These are phyloP conservation scores for Blastobotrys mokoenaii DNA, from an alignment of 805 yeast genomes.

Conservation along the genomic window DNA sequence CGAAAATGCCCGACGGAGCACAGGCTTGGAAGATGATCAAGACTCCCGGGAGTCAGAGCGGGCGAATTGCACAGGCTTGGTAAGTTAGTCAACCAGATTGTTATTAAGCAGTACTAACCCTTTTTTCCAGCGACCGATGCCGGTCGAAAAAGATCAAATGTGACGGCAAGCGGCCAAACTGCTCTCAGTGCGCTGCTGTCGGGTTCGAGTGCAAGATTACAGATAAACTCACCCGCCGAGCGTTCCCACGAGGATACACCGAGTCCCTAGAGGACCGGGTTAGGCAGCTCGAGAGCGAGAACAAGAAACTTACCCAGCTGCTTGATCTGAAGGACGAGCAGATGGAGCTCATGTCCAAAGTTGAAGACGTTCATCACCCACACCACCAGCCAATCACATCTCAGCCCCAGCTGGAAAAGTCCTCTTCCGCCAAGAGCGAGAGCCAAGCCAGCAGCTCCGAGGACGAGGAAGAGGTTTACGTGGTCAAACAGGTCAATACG, in stretches of 20 bases:
- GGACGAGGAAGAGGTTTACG: slow-evolving; percentile 21
- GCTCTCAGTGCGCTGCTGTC: slow-evolving; percentile 74
- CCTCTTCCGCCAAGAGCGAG: too few species aligned
- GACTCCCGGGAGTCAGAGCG: slow-evolving; percentile 57
- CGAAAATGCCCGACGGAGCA: slow-evolving; percentile 33
- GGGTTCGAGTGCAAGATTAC: slow-evolving; percentile 87
- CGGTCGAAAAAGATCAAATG: slow-evolving; percentile 63
- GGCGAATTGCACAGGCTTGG: slow-evolving; percentile 83
- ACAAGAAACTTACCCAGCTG: slow-evolving; percentile 55
- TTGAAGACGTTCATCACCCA: slow-evolving; percentile 12
- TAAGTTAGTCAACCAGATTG: neutral
- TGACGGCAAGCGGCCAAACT: slow-evolving; percentile 60
- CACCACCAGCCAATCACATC: neutral
- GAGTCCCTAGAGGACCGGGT: slow-evolving; percentile 83
- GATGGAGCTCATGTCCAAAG: slow-evolving; percentile 35
- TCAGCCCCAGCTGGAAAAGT: too few species aligned
- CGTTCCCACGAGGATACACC: slow-evolving; percentile 88
- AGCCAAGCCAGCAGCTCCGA: slow-evolving; percentile 7
- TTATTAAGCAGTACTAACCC: neutral
- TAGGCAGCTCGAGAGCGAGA: slow-evolving; percentile 78
- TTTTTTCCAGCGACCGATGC: slow-evolving; percentile 56
- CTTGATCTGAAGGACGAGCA: slow-evolving; percentile 59
- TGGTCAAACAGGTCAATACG: slow-evolving; percentile 20
- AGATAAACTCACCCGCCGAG: slow-evolving; percentile 75
- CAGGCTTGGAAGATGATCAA: slow-evolving; percentile 49